Evolutionary conservation across 2,329 filamentous ascomycete genomes (phyloP).

Genomic region (Chrysoporthe cubensis): DNA sequence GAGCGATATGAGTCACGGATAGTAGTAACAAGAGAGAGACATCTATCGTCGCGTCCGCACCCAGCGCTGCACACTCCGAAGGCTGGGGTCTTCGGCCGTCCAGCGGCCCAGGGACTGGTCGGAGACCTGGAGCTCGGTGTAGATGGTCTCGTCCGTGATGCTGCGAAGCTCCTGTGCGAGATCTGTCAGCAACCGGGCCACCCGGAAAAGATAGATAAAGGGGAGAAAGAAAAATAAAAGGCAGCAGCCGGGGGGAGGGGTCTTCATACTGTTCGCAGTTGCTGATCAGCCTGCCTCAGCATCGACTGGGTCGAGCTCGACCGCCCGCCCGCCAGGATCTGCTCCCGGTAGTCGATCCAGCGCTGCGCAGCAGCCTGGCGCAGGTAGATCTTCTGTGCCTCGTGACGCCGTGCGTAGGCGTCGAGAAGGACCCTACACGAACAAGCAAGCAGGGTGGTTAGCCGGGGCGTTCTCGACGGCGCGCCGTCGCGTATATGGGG

Average conservation of each 20-base stretch:
- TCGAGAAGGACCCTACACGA: slow-evolving; percentile 58
- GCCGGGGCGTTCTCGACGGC: no score
- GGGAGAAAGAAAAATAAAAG: slow-evolving; percentile 5
- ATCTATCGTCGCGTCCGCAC: slow-evolving; percentile 47
- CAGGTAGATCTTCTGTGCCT: slow-evolving; percentile 67
- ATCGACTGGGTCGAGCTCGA: slow-evolving; percentile 52
- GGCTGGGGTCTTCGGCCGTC: slow-evolving; percentile 64
- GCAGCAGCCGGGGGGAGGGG: not conserved
- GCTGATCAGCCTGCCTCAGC: slow-evolving; percentile 58
- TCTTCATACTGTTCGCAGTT: slow-evolving; percentile 55
- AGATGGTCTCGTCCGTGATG: slow-evolving; percentile 63
- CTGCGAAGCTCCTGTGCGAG: slow-evolving; percentile 55
- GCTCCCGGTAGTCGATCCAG: slow-evolving; percentile 60
- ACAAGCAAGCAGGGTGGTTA: not conserved
- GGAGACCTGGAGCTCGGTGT: slow-evolving; percentile 56
- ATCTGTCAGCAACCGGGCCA: slow-evolving; percentile 6
- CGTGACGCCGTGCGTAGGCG: slow-evolving; percentile 63
- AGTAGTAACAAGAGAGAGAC: not conserved
- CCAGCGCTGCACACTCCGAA: slow-evolving; percentile 63
- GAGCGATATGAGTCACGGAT: not conserved
- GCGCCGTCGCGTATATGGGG: no score
- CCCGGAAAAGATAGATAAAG: slow-evolving; percentile 11
- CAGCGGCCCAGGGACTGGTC: slow-evolving; percentile 63
- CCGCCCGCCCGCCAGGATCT: slow-evolving; percentile 56
- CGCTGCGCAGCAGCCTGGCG: slow-evolving; percentile 63